phyloP scores from a whole-genome alignment of 352 stramenopile species.

The Globisporangium megalacanthum region DNA sequence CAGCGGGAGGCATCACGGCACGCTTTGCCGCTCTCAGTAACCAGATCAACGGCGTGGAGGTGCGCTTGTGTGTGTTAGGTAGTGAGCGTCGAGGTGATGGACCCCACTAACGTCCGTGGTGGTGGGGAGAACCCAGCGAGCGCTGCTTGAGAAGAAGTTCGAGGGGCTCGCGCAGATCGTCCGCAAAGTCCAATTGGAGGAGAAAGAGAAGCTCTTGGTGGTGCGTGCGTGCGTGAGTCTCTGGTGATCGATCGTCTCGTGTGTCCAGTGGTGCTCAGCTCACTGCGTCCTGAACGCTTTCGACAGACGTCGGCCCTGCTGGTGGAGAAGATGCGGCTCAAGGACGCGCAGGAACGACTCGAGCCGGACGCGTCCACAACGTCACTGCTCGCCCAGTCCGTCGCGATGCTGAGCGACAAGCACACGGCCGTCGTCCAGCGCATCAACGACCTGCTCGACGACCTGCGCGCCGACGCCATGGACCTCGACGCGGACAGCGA shows the following conservation, averaged over 20 bases:
- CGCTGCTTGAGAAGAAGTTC: constrained; percentile 29
- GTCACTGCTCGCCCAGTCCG: constrained; percentile 58
- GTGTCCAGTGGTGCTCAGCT: not conserved
- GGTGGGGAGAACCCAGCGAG: constrained; percentile 5
- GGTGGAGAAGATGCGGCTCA: constrained; percentile 76
- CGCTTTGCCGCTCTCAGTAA: constrained; percentile 63
- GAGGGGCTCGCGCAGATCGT: constrained; percentile 42
- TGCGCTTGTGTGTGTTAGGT: constrained; percentile 10
- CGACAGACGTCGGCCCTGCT: constrained; percentile 69
- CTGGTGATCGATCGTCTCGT: not conserved
- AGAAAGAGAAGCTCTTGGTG: constrained; percentile 82
- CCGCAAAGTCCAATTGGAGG: constrained; percentile 67
- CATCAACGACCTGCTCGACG: constrained; percentile 80
- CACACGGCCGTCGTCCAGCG: constrained; percentile 57
- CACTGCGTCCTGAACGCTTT: not conserved
- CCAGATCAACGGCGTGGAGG: constrained; percentile 67
- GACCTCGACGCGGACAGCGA: constrained; percentile 30
- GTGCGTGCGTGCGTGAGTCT: constrained; percentile 15
- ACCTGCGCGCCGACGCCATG: constrained; percentile 49
- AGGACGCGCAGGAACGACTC: constrained; percentile 24
- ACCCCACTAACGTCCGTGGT: not conserved
- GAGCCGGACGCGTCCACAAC: constrained; percentile 44
- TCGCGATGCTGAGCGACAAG: constrained; percentile 42
- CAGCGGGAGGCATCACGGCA: constrained; percentile 55
- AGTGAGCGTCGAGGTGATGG: too few species aligned